Base-by-base conservation (phyloP, 139 green algal species). In the Edaphochlamys debaryana region DNA sequence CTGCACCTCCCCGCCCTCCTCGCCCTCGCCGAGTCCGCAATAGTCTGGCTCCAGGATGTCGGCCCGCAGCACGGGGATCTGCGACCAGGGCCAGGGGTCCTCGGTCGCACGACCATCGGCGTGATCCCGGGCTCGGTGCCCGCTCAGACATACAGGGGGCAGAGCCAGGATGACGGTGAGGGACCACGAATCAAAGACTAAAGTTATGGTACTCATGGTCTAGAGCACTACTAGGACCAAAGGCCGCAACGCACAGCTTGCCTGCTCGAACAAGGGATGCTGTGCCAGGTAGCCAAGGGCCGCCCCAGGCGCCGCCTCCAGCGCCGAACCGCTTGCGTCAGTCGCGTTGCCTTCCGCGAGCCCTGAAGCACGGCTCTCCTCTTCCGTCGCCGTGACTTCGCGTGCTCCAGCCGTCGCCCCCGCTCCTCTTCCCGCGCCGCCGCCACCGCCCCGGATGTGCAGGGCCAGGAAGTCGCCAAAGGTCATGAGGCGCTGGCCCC, bases 41-140 rank as follows among this genome's bases (percentile, higher is more conserved):
- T 99, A 99, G 41, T 96, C 92, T 0, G 96, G 96, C 13, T 38
- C 78, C 36, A 40, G 34, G 27, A 99, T 95, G 89, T 99, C 96
- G 15, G 56, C n/a, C 0, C 69, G 72, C 67, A 99, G 91, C 20
- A 70, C 83, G 17, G 96, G 96, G 13, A 99, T 92, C 92, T 98
- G 45, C 45, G 93, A n/a, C n/a, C n/a, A n/a, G n/a, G n/a, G n/a
- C n/a, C n/a, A n/a, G n/a, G n/a, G n/a, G n/a, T n/a, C n/a, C n/a
- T n/a, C n/a, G n/a, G n/a, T n/a, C n/a, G n/a, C n/a, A n/a, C n/a
- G n/a, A n/a, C n/a, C n/a, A n/a, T n/a, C n/a, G n/a, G n/a, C n/a
- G n/a, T n/a, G n/a, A n/a, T n/a, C n/a, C n/a, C n/a, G n/a, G n/a
- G n/a, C n/a, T n/a, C n/a, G n/a, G n/a, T n/a, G n/a, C n/a, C n/a